phyloP scores from a whole-genome alignment of 1,284 basidiomycete genomes.

The Mycena sp. region DNA sequence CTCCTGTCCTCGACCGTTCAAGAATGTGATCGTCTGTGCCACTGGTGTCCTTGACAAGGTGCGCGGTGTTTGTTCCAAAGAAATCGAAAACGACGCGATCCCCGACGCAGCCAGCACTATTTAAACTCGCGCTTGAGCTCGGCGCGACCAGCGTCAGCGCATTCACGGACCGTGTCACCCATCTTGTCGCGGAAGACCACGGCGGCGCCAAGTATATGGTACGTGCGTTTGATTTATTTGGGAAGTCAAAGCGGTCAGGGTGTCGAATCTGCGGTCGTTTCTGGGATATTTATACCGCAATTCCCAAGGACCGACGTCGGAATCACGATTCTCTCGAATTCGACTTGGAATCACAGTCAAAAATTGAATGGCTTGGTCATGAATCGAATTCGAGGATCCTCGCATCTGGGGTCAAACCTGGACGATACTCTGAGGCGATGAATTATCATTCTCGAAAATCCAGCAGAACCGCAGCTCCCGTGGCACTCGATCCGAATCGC shows the following conservation, averaged over 20 bases:
- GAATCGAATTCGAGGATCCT: too few relatives aligned
- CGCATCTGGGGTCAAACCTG: too few relatives aligned
- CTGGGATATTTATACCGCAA: too few relatives aligned
- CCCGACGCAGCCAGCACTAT: constrained; percentile 64
- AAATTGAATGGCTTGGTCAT: too few relatives aligned
- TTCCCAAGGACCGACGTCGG: too few relatives aligned
- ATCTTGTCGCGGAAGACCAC: constrained; percentile 76
- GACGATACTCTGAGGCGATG: too few relatives aligned
- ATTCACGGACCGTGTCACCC: constrained; percentile 85
- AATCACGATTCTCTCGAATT: background rate
- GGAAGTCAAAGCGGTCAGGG: too few relatives aligned
- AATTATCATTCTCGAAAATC: too few relatives aligned
- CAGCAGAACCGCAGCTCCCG: too few relatives aligned
- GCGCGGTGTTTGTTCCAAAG: constrained; percentile 36
- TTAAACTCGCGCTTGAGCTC: constrained; percentile 80
- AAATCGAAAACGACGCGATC: background rate
- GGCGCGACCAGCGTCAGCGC: constrained; percentile 75
- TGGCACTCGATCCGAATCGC: too few relatives aligned
- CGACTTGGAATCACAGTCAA: too few relatives aligned
- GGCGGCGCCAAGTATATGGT: constrained; percentile 85
- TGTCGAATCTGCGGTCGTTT: too few relatives aligned
- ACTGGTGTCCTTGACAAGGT: constrained; percentile 81
- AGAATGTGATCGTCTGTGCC: constrained; percentile 72
- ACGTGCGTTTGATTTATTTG: constrained; percentile 37
- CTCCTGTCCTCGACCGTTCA: constrained; percentile 68